phyloP scores from a whole-genome alignment of 352 stramenopile genomes.

The Globisporangium uncinulatum region DNA sequence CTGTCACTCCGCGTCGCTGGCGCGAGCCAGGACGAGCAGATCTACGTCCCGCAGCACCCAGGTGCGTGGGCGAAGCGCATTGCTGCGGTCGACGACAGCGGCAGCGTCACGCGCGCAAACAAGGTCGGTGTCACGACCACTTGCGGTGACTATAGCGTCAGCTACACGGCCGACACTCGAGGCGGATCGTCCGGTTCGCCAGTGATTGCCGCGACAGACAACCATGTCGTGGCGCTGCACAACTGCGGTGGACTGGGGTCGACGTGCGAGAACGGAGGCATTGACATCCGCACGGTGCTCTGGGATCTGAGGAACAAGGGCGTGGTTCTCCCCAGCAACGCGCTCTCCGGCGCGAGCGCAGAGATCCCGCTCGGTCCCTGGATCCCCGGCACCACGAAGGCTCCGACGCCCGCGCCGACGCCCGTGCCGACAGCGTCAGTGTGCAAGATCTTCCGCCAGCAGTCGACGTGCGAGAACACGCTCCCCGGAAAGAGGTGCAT shows the following conservation, averaged over 20 bases:
- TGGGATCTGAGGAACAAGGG: slow-evolving; percentile 21
- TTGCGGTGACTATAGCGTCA: slow-evolving; percentile 28
- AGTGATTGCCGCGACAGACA: slow-evolving; percentile 31
- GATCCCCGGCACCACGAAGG: slow-evolving; percentile 15
- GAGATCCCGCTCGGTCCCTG: slow-evolving; percentile 20
- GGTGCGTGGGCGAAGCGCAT: slow-evolving; percentile 30
- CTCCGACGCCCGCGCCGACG: slow-evolving; percentile 14
- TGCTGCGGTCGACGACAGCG: slow-evolving; percentile 20
- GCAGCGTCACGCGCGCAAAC: slow-evolving; percentile 14
- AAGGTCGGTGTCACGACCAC: slow-evolving; percentile 15
- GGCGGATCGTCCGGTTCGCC: slow-evolving; percentile 37
- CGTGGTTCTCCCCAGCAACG: slow-evolving; percentile 17
- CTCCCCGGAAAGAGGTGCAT: slow-evolving; percentile 21
- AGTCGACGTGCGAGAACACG: slow-evolving; percentile 24
- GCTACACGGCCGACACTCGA: slow-evolving; percentile 39
- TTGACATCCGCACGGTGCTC: slow-evolving; percentile 31
- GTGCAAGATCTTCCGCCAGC: slow-evolving; percentile 22
- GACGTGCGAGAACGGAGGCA: slow-evolving; percentile 23
- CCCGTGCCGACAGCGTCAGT: slow-evolving; percentile 20
- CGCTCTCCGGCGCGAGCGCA: slow-evolving; percentile 17
- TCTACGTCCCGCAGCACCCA: slow-evolving; percentile 48
- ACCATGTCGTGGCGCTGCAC: slow-evolving; percentile 41
- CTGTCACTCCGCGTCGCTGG: slow-evolving; percentile 26
- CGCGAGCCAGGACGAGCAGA: slow-evolving; percentile 22
- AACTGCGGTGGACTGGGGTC: slow-evolving; percentile 28